Evolutionary conservation across 257 asterid species (phyloP).

Genomic region (Solanum etuberosum): DNA sequence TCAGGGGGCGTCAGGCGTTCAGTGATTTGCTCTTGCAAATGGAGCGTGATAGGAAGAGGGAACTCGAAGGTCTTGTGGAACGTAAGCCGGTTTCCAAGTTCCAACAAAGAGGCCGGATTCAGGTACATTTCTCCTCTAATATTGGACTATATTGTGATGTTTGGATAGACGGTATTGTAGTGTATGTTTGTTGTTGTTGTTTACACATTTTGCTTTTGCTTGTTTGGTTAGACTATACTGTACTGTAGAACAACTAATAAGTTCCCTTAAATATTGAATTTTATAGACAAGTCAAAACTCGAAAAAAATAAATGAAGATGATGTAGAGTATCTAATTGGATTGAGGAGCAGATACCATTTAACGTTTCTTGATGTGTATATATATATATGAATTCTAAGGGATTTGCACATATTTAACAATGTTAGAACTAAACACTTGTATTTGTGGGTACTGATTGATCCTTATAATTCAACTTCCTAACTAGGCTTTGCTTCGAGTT

Average conservation of each 20-base stretch:
- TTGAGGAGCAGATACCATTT: not conserved
- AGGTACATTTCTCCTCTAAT: slow-evolving; percentile 17
- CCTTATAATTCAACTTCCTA: not conserved
- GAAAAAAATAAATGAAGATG: not conserved
- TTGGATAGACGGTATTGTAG: not conserved
- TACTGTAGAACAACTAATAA: not conserved
- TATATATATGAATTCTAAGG: not conserved
- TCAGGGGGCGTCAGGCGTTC: slow-evolving; percentile 77
- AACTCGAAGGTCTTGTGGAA: slow-evolving; percentile 39
- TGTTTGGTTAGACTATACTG: not conserved
- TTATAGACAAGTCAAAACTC: not conserved
- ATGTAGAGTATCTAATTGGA: not conserved
- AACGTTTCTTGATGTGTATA: not conserved
- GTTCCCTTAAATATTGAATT: not conserved
- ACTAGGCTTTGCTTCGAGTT: slow-evolving; percentile 58
- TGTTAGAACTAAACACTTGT: not conserved
- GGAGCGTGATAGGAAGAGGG: slow-evolving; percentile 49
- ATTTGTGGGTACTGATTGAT: not conserved
- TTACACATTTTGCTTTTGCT: not conserved
- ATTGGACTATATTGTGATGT: not conserved
- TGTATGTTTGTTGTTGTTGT: not conserved
- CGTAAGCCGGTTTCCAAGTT: slow-evolving; percentile 53
- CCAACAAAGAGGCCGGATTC: slow-evolving; percentile 77
- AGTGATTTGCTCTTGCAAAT: slow-evolving; percentile 41
- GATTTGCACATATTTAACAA: not conserved